Evolutionary conservation across 2,329 filamentous ascomycete genomes (phyloP).

Genomic region (Camillea tinctor): DNA sequence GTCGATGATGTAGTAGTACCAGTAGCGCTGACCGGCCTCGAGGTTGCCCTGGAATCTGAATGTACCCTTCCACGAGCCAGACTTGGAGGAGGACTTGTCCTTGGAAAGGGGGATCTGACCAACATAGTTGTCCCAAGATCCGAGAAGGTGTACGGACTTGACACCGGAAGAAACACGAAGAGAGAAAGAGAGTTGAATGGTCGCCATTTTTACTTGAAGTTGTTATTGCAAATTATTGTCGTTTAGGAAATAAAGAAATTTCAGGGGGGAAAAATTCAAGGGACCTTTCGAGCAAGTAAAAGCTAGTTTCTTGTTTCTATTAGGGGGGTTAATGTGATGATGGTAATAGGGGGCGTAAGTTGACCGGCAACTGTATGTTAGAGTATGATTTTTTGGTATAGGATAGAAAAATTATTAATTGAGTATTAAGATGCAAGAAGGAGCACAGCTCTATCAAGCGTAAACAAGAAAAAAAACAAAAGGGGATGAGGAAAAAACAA

Average conservation of each 20-base stretch:
- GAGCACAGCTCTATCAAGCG: conserved; percentile 55
- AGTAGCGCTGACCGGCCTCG: conserved; percentile 89
- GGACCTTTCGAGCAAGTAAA: conserved; percentile 53
- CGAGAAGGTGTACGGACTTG: conserved; percentile 96
- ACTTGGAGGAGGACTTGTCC: conserved; percentile 78
- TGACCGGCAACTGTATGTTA: conserved; percentile 49
- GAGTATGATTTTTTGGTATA: conserved; percentile 37
- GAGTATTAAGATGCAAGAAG: conserved; percentile 36
- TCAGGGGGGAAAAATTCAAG: conserved; percentile 40
- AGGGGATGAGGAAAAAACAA: conserved; percentile 48
- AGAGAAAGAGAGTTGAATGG: conserved; percentile 91
- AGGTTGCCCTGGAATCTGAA: conserved; percentile 94
- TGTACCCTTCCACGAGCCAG: conserved; percentile 90
- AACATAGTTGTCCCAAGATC: conserved; percentile 97
- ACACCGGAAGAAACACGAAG: conserved; percentile 94
- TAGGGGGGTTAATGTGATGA: conserved; percentile 35
- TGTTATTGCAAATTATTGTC: conserved; percentile 38
- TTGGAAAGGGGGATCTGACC: conserved; percentile 93
- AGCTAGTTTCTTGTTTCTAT: conserved; percentile 51
- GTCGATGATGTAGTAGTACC: conserved; percentile 99
- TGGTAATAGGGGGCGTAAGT: conserved; percentile 41
- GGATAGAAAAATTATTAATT: conserved; percentile 16
- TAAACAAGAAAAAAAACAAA: conserved; percentile 50
- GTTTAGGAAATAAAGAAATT: conserved; percentile 23
- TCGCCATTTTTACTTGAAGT: conserved; percentile 67